These are phyloP conservation scores for Capronia coronata DNA, from an alignment of 2,329 filamentous ascomycete genomes.

Conservation along the genomic window DNA sequence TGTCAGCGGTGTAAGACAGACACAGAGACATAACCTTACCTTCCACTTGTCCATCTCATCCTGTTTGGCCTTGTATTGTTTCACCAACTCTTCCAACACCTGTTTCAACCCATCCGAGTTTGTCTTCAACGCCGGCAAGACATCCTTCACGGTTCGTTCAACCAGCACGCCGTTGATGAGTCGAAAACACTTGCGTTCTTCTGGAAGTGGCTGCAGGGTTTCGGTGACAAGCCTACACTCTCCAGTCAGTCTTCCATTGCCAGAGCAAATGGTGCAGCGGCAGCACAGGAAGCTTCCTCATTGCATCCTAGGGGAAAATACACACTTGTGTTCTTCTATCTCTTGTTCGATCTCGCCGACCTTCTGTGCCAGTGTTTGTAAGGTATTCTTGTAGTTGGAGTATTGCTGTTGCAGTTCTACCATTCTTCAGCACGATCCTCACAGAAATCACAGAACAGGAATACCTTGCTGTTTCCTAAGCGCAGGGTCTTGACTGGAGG, in stretches of 20 bases:
- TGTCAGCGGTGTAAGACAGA: conserved; percentile 3
- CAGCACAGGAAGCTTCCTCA: not conserved
- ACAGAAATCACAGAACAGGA: not conserved
- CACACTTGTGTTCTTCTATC: conserved; percentile 95
- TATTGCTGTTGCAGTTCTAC: conserved; percentile 47
- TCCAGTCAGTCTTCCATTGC: not conserved
- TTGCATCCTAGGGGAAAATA: conserved; percentile 16
- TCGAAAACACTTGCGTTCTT: conserved; percentile 92
- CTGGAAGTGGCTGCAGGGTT: conserved; percentile 73
- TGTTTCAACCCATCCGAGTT: conserved; percentile 92
- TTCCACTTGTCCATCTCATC: conserved; percentile 98
- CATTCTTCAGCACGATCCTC: conserved; percentile 4
- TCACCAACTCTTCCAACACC: conserved; percentile 86
- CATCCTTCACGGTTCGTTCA: conserved; percentile 87
- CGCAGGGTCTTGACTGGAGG: conserved; percentile 23
- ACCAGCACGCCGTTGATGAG: conserved; percentile 97
- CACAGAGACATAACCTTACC: conserved; percentile 49
- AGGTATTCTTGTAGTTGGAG: conserved; percentile 56
- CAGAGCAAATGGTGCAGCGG: no score
- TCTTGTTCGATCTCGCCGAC: conserved; percentile 98
- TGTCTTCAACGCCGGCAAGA: conserved; percentile 82
- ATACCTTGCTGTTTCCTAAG: conserved; percentile 43
- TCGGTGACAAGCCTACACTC: conserved; percentile 76
- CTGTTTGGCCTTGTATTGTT: conserved; percentile 93
- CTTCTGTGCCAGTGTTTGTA: conserved; percentile 91